These are phyloP conservation scores for Hyaloscypha finlandica DNA, from an alignment of 495 filamentous ascomycete genomes.

Conservation along the genomic window DNA sequence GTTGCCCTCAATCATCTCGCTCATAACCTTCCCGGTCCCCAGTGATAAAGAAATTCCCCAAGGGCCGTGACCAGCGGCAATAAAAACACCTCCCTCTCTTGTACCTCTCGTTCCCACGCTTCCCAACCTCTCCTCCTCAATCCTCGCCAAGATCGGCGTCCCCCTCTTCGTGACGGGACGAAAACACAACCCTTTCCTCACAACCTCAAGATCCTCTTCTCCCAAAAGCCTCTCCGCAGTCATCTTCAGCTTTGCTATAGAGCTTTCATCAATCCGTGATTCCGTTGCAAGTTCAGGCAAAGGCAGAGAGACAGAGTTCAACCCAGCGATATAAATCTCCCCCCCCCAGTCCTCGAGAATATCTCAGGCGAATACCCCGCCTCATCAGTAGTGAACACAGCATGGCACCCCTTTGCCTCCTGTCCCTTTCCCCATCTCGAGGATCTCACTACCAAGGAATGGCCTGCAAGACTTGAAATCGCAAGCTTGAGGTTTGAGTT, in stretches of 20 bases:
- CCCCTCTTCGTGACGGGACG: slow-evolving; percentile 66
- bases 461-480: slow-evolving; percentile 66
- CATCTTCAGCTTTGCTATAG: slow-evolving; percentile 53
- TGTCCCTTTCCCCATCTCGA: slow-evolving; percentile 52
- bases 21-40: slow-evolving; percentile 68
- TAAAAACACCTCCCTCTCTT: slow-evolving; percentile 63
- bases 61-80: slow-evolving; percentile 73
- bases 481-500: slow-evolving; percentile 49
- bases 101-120: slow-evolving; percentile 42
- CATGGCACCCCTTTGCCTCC: slow-evolving; percentile 54
- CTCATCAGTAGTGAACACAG: slow-evolving; percentile 64
- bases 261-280: slow-evolving; percentile 41
- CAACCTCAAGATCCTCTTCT: slow-evolving; percentile 54
- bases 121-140: slow-evolving; percentile 58
- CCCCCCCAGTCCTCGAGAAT: slow-evolving; percentile 63
- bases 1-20: slow-evolving; percentile 60
- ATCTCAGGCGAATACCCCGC: slow-evolving; percentile 70
- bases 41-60: slow-evolving; percentile 67
- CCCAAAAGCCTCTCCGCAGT: slow-evolving; percentile 61
- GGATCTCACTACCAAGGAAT: slow-evolving; percentile 67
- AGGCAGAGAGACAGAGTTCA: slow-evolving; percentile 60
- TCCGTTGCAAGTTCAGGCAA: slow-evolving; percentile 58
- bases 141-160: slow-evolving; percentile 58
- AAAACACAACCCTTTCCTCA: slow-evolving; percentile 71
- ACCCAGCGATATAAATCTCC: slow-evolving; percentile 73